Evolutionary conservation across 495 filamentous ascomycete species (phyloP), one percentile per base, ranked within the genome.

Genomic region (Xylaria flabelliformis): DNA sequence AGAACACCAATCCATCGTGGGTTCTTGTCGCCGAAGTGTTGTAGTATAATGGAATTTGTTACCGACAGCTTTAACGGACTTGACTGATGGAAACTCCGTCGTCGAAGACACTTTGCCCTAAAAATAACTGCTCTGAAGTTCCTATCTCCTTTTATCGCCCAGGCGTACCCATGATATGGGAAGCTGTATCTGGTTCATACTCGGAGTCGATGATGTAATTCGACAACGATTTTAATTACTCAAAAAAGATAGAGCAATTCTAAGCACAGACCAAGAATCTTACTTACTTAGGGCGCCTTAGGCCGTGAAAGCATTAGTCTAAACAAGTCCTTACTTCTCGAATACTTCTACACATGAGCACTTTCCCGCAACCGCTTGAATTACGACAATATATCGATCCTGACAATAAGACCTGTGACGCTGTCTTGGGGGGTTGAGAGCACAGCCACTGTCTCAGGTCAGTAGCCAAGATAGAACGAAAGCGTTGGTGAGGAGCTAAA

Each of bases 381-480:
- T 53, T 17, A 21, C 32, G 3, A n/a, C 19, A 53, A 26, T 17
- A 32, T 36, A 41, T 44, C 36, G 21, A 55, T 34, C 48, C 50
- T 44, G 50, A 29, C 12, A 67, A 67, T 67, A 42, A 61, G 34
- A 42, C 32, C 48, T 55, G 50, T 12, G 19, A 67, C 65, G 44
- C 36, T 26, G 36, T 56, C 44, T 10, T 32, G n/a, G 50, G 26
- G 32, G 48, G 24, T 34, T 56, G 48, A 41, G 50, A 56, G n/a
- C 48, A 55, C 50, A 55, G 65, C 50, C 50, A 41, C 65, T 44
- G 65, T 67, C 50, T 67, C 65, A 56, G 19, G 32, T 42, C n/a
- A 15, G 50, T 21, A 21, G 21, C 61, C 61, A 44, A 44, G 58
- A 2, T 9, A 17, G 34, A 64, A 64, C 17, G n/a, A 21, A 42